phyloP scores from a whole-genome alignment of 768 basidiomycete genomes.

The Piloderma croceum region DNA sequence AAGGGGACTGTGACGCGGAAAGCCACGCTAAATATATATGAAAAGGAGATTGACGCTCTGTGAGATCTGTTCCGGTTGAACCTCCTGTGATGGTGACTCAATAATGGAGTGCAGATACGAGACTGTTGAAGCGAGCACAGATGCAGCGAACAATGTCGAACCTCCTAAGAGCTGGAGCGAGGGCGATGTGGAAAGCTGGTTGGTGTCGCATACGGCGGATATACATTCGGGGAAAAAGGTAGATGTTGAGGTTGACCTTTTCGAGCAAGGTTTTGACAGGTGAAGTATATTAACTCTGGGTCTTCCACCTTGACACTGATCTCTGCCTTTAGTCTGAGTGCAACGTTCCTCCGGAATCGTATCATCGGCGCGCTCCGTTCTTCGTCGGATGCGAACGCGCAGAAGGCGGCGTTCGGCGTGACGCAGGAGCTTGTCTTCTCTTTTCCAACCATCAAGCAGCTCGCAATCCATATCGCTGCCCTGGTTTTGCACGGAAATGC shows the following conservation, averaged over 20 bases:
- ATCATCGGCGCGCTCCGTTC: constrained; percentile 5
- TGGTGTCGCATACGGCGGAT: constrained; percentile 17
- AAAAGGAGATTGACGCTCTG: constrained; percentile 41
- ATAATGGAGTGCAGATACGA: constrained; percentile 19
- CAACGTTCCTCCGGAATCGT: constrained; percentile 12
- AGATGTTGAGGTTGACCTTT: constrained; percentile 16
- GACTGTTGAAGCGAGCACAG: constrained; percentile 20
- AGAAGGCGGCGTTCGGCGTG: constrained; percentile 1
- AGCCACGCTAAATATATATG: constrained; percentile 34
- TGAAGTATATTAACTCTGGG: constrained; percentile 1
- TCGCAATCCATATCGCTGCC: background rate
- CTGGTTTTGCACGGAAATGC: background rate
- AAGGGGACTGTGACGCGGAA: constrained; percentile 45
- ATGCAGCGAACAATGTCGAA: constrained; percentile 15
- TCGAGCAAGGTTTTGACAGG: constrained; percentile 35
- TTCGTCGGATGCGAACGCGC: constrained; percentile 3
- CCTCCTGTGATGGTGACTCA: background rate
- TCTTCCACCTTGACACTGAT: too few relatives aligned
- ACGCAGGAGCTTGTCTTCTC: constrained; percentile 12
- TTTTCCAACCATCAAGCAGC: constrained; percentile 12
- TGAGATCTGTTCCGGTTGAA: constrained; percentile 18
- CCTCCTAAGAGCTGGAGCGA: constrained; percentile 22
- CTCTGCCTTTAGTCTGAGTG: constrained; percentile 10
- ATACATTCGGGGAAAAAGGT: constrained; percentile 9
- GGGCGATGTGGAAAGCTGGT: constrained; percentile 20